Evolutionary conservation across 2,329 filamentous ascomycete species (phyloP), one percentile per base, ranked within the genome.

Genomic region (Ustulina deusta): DNA sequence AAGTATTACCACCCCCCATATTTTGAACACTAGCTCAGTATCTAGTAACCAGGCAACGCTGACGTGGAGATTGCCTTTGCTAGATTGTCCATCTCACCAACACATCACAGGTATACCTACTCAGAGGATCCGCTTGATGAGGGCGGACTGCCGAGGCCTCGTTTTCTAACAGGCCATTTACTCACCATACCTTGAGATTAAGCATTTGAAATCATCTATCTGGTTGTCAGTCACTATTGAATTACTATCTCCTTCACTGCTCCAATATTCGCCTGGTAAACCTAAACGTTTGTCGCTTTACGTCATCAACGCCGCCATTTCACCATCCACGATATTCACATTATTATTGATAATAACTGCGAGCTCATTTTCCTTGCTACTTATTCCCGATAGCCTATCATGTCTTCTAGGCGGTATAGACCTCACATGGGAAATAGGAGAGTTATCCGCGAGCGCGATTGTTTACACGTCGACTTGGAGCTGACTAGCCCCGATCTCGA

Each of bases 401-500:
- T 70, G 69, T 34, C 56, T 32, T 63, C 51, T 20, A 27, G n/a
- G 29, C 38, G 1, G 36, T 9, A 1, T 32, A 40, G 55, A 15
- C 25, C 25, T 36, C 60, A 38, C 20, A 20, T 4, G 11, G 51
- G n/a, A 13, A 57, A 34, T 42, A 49, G 46, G 34, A 62, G 72
- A 36, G 68, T 51, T 17, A 73, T 76, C 57, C 66, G 48, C 15
- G 54, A 59, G 11, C 69, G 62, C 40, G 57, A 69, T 44, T 51
- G 62, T 44, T 70, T 77, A n/a, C 73, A 74, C 58, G 34, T 77
- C 57, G 65, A 74, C 51, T 62, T 77, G 25, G 66, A 70, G 48
- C 42, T 69, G 2, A 59, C 56, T 17, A 64, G 22, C 51, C 25
- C 61, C 9, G 27, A 32, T 42, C 34, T 63, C 11, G 34, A 25